Evolutionary conservation across 2,329 filamentous ascomycete genomes (phyloP).

Genomic region (Exophiala xenobiotica): DNA sequence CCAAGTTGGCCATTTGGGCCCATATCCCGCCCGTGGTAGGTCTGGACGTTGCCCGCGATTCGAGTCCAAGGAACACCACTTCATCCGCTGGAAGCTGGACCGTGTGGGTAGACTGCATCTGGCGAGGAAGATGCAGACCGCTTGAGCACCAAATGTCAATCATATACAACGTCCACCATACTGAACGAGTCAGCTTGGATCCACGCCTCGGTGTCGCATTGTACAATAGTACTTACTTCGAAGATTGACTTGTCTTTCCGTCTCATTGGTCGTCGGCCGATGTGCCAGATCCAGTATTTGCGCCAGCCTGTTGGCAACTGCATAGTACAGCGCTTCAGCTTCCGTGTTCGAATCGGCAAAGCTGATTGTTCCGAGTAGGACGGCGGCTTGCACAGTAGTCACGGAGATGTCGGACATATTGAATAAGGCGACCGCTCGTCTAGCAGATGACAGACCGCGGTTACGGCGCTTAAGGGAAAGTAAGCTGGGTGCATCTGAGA

Average conservation of each 20-base stretch:
- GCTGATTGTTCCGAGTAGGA: constrained; percentile 40
- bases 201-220: neutral
- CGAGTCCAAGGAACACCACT: constrained; percentile 32
- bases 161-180: constrained; percentile 44
- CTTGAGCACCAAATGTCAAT: constrained; percentile 42
- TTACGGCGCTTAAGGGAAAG: constrained; percentile 4
- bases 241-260: constrained; percentile 38
- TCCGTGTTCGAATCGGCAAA: constrained; percentile 32
- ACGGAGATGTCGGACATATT: constrained; percentile 39
- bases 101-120: constrained; percentile 31
- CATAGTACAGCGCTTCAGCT: constrained; percentile 42
- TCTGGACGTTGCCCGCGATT: constrained; percentile 2
- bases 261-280: constrained; percentile 26
- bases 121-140: constrained; percentile 37
- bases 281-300: constrained; percentile 39
- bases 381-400: constrained; percentile 40
- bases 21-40: constrained; percentile 5
- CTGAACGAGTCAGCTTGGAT: constrained; percentile 5
- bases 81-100: constrained; percentile 40
- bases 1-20: constrained; percentile 40
- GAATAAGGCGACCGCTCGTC: constrained; percentile 24
- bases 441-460: constrained; percentile 7
- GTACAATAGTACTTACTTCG: too few species aligned
- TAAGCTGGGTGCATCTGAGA: constrained; percentile 10
- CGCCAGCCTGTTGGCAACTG: constrained; percentile 38